A percentile compares a stretch with the other conserved stretches of the same genome.
Evolutionary conservation across 2,329 filamentous ascomycete genomes (phyloP).

Genomic region (Grosmannia huntii): DNA sequence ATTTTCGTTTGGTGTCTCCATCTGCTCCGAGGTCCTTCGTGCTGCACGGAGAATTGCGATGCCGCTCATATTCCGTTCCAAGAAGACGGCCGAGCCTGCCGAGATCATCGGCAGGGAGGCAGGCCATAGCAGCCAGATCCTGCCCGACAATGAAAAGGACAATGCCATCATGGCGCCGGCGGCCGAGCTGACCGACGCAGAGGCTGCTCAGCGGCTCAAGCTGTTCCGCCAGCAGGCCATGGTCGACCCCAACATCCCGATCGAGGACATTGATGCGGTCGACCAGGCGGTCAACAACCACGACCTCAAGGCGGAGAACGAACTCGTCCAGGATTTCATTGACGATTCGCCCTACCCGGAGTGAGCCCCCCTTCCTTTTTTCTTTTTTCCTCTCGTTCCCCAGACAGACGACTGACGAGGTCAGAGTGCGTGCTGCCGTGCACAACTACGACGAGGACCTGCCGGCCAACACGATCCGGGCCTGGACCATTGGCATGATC

Average conservation of each 20-base stretch:
- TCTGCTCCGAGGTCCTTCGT: neutral
- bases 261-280: neutral
- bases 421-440: slow-evolving; percentile 37
- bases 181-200: neutral
- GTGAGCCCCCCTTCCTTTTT: no score
- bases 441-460: slow-evolving; percentile 37
- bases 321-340: neutral
- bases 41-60: neutral
- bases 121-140: neutral
- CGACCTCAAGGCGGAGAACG: neutral
- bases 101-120: neutral
- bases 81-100: neutral
- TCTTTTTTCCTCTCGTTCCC: neutral
- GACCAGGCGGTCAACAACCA: neutral
- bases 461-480: slow-evolving; percentile 41
- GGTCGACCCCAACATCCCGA: neutral
- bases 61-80: slow-evolving; percentile 1
- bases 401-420: neutral
- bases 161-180: neutral
- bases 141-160: neutral
- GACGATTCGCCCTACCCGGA: no score
- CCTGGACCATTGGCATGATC: slow-evolving; percentile 37
- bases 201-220: slow-evolving; percentile 1
- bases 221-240: slow-evolving; percentile 1
- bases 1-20: no score